phyloP scores from a whole-genome alignment of 192 early-diverging fungal species.

The Dimargaris cristalligena region DNA sequence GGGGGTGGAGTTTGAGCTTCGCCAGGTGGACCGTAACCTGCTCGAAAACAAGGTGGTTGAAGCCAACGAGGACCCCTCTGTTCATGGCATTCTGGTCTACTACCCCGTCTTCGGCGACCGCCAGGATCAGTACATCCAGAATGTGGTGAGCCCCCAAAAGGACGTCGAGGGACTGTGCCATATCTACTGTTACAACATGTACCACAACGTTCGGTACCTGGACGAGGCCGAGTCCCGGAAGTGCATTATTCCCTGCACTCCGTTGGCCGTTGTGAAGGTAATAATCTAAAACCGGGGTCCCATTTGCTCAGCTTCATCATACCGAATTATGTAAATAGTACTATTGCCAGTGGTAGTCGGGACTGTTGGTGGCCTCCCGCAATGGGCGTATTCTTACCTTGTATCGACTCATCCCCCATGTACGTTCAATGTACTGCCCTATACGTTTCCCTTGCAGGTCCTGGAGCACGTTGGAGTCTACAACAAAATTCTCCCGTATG shows the following conservation, averaged over 20 bases:
- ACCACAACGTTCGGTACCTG: conserved; percentile 86
- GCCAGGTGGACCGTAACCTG: conserved; percentile 60
- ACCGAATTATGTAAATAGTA: too few relatives aligned
- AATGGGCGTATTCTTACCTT: too few relatives aligned
- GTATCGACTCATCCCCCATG: too few relatives aligned
- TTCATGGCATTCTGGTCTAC: conserved; percentile 97
- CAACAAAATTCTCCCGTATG: conserved; percentile 71
- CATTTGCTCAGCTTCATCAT: too few relatives aligned
- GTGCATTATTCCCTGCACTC: conserved; percentile 96
- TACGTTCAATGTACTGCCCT: too few relatives aligned
- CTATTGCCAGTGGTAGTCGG: too few relatives aligned
- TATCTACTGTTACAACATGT: conserved; percentile 89
- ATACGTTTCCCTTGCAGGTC: conserved; percentile 25
- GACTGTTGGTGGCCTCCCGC: too few relatives aligned
- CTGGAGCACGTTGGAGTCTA: conserved; percentile 93
- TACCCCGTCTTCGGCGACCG: conserved; percentile 93
- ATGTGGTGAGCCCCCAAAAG: conserved; percentile 70
- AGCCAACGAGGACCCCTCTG: conserved; percentile 67
- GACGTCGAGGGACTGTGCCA: conserved; percentile 96
- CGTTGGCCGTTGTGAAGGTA: conserved; percentile 91
- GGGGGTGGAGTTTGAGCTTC: conserved; percentile 82
- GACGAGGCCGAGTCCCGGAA: conserved; percentile 69
- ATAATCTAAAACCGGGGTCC: too few relatives aligned
- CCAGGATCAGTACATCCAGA: conserved; percentile 89
- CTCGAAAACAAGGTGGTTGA: conserved; percentile 71